A percentile compares a stretch with the other conserved stretches of the same genome.
These are phyloP conservation scores for Cordyceps fumosorosea DNA, from an alignment of 2,329 filamentous ascomycete species.

Conservation along the genomic window DNA sequence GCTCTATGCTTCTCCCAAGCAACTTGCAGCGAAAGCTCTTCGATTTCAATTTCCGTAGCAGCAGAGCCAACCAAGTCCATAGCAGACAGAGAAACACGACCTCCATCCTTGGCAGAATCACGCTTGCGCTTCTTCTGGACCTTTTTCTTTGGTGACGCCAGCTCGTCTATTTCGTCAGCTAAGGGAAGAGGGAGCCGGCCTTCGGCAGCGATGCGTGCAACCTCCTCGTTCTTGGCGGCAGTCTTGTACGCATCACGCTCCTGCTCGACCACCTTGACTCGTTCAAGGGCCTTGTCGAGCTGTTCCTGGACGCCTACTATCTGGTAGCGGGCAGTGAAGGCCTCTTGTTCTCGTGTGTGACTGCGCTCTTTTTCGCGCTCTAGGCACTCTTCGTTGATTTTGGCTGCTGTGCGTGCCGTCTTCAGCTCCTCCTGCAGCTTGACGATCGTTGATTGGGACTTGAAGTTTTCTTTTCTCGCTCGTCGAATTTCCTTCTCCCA, in stretches of 20 bases:
- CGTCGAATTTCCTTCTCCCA: conserved; percentile 71
- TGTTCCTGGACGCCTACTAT: conserved; percentile 61
- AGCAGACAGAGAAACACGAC: conserved; percentile 40
- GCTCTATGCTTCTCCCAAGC: conserved; percentile 58
- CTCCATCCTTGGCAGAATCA: conserved; percentile 30
- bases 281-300: conserved; percentile 56
- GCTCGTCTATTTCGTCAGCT: conserved; percentile 47
- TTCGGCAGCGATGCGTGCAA: conserved; percentile 65
- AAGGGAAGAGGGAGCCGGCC: conserved; percentile 60
- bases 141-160: conserved; percentile 56
- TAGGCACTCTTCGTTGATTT: conserved; percentile 51
- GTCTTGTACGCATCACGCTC: conserved; percentile 70
- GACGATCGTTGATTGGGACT: conserved; percentile 61
- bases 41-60: conserved; percentile 51
- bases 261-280: conserved; percentile 59
- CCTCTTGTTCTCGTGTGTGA: conserved; percentile 59
- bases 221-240: conserved; percentile 65
- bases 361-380: conserved; percentile 58
- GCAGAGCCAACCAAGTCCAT: conserved; percentile 49
- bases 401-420: conserved; percentile 46
- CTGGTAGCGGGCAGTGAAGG: conserved; percentile 60
- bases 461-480: conserved; percentile 66
- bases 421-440: conserved; percentile 72
- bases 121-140: conserved; percentile 20
- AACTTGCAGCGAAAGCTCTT: conserved; percentile 46